These are phyloP conservation scores for Coix lacrymajobi DNA, from an alignment of 176 grass and related monocot genomes.

Conservation along the genomic window DNA sequence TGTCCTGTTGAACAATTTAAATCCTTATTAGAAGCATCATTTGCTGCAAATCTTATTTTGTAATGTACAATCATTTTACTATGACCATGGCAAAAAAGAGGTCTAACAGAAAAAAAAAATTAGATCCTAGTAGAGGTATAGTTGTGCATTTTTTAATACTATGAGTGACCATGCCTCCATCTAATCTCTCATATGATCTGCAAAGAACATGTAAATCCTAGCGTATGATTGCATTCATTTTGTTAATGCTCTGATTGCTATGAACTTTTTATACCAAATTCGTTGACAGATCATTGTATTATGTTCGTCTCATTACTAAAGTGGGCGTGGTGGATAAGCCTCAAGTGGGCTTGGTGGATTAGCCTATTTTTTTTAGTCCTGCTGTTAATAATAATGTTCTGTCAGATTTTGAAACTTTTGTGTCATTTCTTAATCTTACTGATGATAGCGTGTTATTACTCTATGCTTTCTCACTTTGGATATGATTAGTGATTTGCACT, in stretches of 20 bases:
- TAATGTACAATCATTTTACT: neutral
- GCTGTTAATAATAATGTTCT: neutral
- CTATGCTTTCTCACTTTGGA: neutral
- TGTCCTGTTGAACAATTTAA: neutral
- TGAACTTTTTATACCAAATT: neutral
- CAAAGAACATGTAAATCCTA: neutral
- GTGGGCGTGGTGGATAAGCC: neutral
- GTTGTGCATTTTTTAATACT: neutral
- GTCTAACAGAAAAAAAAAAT: neutral
- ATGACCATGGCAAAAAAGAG: neutral
- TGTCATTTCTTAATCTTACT: neutral
- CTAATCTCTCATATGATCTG: neutral
- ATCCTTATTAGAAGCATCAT: slow-evolving; percentile 4
- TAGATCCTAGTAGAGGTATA: neutral
- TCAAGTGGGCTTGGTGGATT: neutral
- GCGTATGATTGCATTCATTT: neutral
- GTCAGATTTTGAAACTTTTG: neutral
- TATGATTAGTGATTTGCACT: neutral
- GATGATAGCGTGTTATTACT: slow-evolving; percentile 1
- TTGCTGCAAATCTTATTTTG: neutral
- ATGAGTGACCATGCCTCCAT: neutral
- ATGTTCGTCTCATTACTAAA: neutral
- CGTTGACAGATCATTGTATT: neutral
- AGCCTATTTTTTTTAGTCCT: neutral
- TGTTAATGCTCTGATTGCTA: neutral